These are phyloP conservation scores for Metarhizium guizhouense DNA, from an alignment of 2,329 filamentous ascomycete genomes.

Conservation along the genomic window DNA sequence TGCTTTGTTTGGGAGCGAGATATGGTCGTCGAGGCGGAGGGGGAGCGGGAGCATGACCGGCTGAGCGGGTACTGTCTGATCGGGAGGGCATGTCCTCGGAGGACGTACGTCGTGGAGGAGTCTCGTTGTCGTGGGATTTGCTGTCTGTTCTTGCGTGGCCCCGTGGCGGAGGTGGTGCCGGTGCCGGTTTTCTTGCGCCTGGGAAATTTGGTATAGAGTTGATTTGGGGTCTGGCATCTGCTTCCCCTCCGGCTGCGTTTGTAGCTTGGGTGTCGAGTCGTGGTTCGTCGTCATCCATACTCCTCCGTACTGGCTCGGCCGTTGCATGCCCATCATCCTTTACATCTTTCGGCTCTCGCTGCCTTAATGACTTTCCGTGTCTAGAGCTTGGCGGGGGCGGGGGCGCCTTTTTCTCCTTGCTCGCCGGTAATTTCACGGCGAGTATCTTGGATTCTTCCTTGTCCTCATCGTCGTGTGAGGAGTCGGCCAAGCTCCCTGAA, in stretches of 20 bases:
- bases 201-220: neutral
- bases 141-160: slow-evolving; percentile 38
- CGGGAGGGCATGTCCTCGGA: slow-evolving; percentile 39
- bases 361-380: slow-evolving; percentile 65
- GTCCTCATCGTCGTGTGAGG: slow-evolving; percentile 2
- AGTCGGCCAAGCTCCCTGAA: neutral
- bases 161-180: slow-evolving; percentile 42
- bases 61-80: slow-evolving; percentile 35
- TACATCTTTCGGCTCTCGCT: neutral
- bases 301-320: slow-evolving; percentile 37
- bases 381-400: slow-evolving; percentile 66
- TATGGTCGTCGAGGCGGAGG: slow-evolving; percentile 45
- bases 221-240: neutral
- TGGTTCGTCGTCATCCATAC: slow-evolving; percentile 37
- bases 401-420: slow-evolving; percentile 50
- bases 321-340: slow-evolving; percentile 22
- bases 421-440: neutral
- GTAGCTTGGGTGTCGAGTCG: slow-evolving; percentile 41
- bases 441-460: neutral
- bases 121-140: slow-evolving; percentile 29
- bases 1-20: slow-evolving; percentile 24
- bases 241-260: slow-evolving; percentile 21
- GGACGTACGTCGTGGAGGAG: slow-evolving; percentile 34
- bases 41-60: slow-evolving; percentile 37
- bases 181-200: slow-evolving; percentile 32